These are phyloP conservation scores for Ophiostoma quercus DNA, from an alignment of 2,329 filamentous ascomycete genomes.

Conservation along the genomic window DNA sequence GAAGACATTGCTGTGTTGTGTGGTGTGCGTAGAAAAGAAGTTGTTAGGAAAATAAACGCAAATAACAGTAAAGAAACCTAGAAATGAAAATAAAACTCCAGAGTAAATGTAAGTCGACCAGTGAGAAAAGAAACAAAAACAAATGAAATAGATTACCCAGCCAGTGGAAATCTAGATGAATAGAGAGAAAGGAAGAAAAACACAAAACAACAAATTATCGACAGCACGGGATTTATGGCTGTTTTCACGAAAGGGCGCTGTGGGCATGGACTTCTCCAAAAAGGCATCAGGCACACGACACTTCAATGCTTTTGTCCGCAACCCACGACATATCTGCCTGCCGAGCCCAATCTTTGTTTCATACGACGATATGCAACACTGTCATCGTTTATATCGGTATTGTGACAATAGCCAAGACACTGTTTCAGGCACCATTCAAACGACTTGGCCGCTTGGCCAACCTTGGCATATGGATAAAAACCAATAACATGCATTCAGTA, in stretches of 20 bases:
- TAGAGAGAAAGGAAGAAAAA: neutral
- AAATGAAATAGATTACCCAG: neutral
- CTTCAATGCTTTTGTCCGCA: neutral
- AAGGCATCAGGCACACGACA: neutral
- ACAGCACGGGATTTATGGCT: neutral
- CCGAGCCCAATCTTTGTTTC: neutral
- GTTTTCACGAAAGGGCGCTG: neutral
- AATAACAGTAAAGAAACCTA: neutral
- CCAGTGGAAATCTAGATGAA: neutral
- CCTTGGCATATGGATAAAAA: neutral
- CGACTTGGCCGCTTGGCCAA: constrained; percentile 7
- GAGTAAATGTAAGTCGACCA: neutral
- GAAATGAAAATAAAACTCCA: neutral
- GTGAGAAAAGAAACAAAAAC: neutral
- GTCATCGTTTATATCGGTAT: neutral
- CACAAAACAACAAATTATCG: neutral
- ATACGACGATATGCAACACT: neutral
- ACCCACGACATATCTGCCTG: neutral
- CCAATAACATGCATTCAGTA: neutral
- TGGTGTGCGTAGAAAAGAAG: too few relatives aligned
- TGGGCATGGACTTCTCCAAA: neutral
- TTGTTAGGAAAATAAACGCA: neutral
- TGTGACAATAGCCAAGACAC: neutral
- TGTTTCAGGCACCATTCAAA: neutral
- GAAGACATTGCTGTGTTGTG: neutral